Conservation (phyloP, 2,329 filamentous ascomycete species). For the Beauveria rudraprayagi region DNA sequence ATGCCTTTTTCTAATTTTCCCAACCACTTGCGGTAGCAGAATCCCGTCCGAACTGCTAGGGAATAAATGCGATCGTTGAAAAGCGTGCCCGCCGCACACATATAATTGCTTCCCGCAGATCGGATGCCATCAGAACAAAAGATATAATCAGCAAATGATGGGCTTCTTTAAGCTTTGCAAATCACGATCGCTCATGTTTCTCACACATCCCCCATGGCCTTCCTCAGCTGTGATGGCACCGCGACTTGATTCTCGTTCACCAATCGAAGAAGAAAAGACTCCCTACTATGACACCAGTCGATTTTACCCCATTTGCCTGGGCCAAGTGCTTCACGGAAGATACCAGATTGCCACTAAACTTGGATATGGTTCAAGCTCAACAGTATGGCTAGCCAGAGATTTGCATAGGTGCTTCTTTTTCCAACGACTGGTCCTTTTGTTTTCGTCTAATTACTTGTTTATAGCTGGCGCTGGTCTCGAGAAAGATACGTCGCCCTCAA, state of each 20-base stretch:
- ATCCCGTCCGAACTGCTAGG: no score
- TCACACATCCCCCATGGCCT: background rate
- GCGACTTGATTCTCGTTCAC: background rate
- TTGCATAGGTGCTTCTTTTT: background rate
- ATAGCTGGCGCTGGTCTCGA: background rate
- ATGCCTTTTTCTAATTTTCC: no score
- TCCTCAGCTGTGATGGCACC: background rate
- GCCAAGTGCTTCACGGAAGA: constrained; percentile 2
- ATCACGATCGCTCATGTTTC: background rate
- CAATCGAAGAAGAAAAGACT: background rate
- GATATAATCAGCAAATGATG: no score
- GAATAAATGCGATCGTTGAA: no score
- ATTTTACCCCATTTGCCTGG: constrained; percentile 1
- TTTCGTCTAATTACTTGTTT: background rate
- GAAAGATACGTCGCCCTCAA: background rate
- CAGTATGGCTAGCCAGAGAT: constrained; percentile 11
- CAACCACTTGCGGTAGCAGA: no score
- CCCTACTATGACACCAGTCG: background rate
- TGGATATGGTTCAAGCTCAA: constrained; percentile 9
- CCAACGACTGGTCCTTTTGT: background rate
- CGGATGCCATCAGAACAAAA: no score
- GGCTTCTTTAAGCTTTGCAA: background rate
- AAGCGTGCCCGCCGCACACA: no score
- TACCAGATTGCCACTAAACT: constrained; percentile 12
- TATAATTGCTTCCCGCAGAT: no score